Evolutionary conservation across 2,329 filamentous ascomycete genomes (phyloP), one percentile per base, ranked within the genome.

Genomic region (Paecilomyces sp.): DNA sequence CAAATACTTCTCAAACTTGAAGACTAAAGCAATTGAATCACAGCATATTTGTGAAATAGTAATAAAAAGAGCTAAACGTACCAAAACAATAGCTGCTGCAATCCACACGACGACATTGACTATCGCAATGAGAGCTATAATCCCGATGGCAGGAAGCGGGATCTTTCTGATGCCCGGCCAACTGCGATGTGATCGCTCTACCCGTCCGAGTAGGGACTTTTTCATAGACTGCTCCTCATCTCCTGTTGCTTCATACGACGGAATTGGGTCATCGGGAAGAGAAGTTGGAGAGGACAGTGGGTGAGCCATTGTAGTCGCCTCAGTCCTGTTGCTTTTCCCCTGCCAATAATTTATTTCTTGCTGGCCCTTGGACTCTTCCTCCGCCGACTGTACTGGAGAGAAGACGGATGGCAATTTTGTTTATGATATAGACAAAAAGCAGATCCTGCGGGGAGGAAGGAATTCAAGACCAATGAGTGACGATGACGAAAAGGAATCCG

Each of bases 61-160:
- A 65, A 55, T 50, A 13, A 12, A 34, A 41, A 57, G 3, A 13
- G 6, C 18, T 2, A 1, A 5, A 67, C 77, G 55, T 76, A 84
- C 82, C 65, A 86, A 67, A 2, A 87, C 80, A 62, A 86, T 79
- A 9, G 79, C 84, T 9, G 82, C 81, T 24, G 79, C 81, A 55
- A 81, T 76, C 85, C 85, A 88, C 8, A 84, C 82, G 2, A 84
- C 57, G 2, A 82, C 66, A 69, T 88, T 87, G 57, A 85, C 70
- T 3, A 79, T 55, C 1, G 81, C 76, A 50, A 88, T 72, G 0
- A 82, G 71, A 1, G 79, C 54, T 30, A 87, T 85, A 31, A 87
- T 85, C 1, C 80, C 81, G 47, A 87, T 75, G 0, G 82, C 84
- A 1, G 79, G 72, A 3, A 85, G 79, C 0, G 85, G 85, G 3